phyloP scores from a whole-genome alignment of 331 rosid genomes.

The Telfairia occidentalis region DNA sequence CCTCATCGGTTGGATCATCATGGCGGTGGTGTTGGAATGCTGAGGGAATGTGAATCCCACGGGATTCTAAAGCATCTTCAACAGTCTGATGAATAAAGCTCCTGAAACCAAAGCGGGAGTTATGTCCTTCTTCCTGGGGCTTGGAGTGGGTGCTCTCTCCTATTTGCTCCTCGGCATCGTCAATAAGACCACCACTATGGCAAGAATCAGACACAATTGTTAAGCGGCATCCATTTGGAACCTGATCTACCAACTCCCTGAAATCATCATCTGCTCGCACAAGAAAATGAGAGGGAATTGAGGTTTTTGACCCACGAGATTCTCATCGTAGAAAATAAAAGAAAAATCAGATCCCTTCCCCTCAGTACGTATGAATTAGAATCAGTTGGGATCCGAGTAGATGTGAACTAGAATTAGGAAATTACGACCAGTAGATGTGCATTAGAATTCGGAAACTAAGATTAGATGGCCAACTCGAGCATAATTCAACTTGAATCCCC shows the following conservation, averaged over 20 bases:
- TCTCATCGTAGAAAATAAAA: no score
- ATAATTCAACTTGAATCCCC: no score
- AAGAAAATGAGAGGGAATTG: neutral
- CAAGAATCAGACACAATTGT: conserved; percentile 83
- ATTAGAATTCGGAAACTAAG: neutral
- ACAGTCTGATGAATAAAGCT: conserved; percentile 43
- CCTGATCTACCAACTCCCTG: conserved; percentile 43
- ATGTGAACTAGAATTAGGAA: no score
- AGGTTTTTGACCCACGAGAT: neutral
- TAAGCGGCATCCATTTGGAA: conserved; percentile 43
- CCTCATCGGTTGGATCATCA: neutral
- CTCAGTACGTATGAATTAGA: no score
- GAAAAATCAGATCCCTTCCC: no score
- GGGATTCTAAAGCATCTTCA: conserved; percentile 46
- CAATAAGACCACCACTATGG: conserved; percentile 82
- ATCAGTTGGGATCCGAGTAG: no score
- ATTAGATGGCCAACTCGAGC: no score
- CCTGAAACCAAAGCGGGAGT: conserved; percentile 41
- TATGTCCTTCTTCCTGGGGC: neutral
- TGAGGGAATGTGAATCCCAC: conserved; percentile 63
- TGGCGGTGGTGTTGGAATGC: conserved; percentile 25
- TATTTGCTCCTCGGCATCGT: conserved; percentile 59
- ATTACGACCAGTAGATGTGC: no score
- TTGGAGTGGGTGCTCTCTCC: conserved; percentile 53
- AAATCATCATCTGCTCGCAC: conserved; percentile 62